Percentiles rank a stretch among this genome's conserved stretches.
Conservation (phyloP, 768 basidiomycete species). For the Tricholoma bakamatsutake region DNA sequence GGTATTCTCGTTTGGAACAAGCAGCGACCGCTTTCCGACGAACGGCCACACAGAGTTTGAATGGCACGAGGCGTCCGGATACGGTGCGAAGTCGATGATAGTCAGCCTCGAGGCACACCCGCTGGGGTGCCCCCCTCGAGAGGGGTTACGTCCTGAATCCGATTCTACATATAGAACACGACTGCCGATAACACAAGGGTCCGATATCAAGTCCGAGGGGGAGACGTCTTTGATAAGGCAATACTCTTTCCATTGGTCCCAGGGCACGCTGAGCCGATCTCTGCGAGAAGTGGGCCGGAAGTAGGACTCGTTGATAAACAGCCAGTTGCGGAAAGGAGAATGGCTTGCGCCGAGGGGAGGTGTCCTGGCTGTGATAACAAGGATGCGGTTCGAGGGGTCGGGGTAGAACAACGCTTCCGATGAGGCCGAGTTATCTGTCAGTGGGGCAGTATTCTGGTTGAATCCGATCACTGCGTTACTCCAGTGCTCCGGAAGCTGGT, state of each 20-base stretch:
- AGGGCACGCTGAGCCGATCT: conserved; percentile 41
- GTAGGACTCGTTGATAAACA: conserved; percentile 50
- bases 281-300: conserved; percentile 38
- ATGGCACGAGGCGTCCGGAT: conserved; percentile 27
- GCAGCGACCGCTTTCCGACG: conserved; percentile 32
- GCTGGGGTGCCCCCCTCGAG: conserved; percentile 8
- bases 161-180: conserved; percentile 42
- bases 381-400: conserved; percentile 45
- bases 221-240: conserved; percentile 40
- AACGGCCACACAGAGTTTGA: conserved; percentile 33
- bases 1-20: conserved; percentile 36
- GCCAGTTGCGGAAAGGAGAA: conserved; percentile 36
- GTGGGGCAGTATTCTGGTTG: conserved; percentile 40
- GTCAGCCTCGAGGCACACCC: conserved; percentile 24
- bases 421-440: conserved; percentile 27
- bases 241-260: conserved; percentile 51
- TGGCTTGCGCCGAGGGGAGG: conserved; percentile 22
- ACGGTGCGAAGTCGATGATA: conserved; percentile 41
- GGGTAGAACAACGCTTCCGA: conserved; percentile 49
- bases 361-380: conserved; percentile 41
- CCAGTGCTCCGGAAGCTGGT: conserved; percentile 55
- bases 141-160: conserved; percentile 19
- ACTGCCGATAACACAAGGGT: conserved; percentile 40
- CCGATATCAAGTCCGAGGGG: conserved; percentile 26
- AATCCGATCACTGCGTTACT: conserved; percentile 39